Percentiles rank a stretch among this genome's conserved stretches.
Evolutionary conservation across 2,329 filamentous ascomycete genomes (phyloP).

Genomic region (Aureobasidium sp.): DNA sequence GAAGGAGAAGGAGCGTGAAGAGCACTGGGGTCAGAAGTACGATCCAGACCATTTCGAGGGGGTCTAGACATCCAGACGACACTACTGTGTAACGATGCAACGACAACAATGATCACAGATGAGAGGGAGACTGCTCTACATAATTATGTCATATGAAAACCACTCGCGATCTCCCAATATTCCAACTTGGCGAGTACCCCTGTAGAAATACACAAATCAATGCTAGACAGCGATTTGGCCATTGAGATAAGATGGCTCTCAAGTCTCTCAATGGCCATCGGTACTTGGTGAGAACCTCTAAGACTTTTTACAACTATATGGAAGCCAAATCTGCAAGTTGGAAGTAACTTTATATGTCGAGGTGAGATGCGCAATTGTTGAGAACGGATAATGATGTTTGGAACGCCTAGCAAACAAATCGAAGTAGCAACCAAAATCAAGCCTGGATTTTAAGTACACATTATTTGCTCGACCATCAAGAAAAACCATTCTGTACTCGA

Average conservation of each 20-base stretch:
- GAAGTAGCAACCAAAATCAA: neutral
- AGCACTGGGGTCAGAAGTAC: constrained; percentile 51
- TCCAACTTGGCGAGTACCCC: neutral
- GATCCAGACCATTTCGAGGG: constrained; percentile 18
- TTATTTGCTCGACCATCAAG: no score
- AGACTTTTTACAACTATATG: neutral
- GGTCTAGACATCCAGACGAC: neutral
- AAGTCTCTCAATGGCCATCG: neutral
- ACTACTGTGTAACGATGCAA: neutral
- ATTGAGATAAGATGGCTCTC: neutral
- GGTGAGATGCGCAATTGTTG: neutral
- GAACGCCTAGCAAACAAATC: neutral
- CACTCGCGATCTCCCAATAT: neutral
- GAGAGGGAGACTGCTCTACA: neutral
- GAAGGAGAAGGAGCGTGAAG: constrained; percentile 47
- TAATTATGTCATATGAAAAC: neutral
- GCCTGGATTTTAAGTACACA: no score
- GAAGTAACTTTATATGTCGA: neutral
- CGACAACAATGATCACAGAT: neutral
- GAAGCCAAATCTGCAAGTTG: neutral
- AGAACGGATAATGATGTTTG: neutral
- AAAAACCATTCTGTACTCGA: neutral
- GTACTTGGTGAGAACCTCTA: neutral
- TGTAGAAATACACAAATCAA: neutral
- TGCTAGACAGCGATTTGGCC: neutral